Percentiles rank a stretch among this genome's conserved stretches.
These are phyloP conservation scores for Agastache rugosa DNA, from an alignment of 257 asterid genomes.

Conservation along the genomic window DNA sequence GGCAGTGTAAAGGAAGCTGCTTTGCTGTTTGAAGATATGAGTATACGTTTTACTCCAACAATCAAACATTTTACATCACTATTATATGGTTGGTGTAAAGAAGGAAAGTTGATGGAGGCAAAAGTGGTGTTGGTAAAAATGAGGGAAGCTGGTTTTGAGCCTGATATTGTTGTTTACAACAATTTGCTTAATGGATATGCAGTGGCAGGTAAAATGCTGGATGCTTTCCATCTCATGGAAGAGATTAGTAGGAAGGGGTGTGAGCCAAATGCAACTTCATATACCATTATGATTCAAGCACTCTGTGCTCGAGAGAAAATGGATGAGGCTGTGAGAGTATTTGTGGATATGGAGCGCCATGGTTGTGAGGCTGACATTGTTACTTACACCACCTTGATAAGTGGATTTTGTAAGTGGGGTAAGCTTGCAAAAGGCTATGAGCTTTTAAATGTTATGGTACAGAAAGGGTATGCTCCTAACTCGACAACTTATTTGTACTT, in stretches of 20 bases:
- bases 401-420: slow-evolving; percentile 92
- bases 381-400: slow-evolving; percentile 76
- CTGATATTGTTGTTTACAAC: slow-evolving; percentile 89
- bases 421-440: slow-evolving; percentile 66
- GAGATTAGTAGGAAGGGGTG: slow-evolving; percentile 79
- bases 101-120: slow-evolving; percentile 89
- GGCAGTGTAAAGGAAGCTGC: slow-evolving; percentile 94
- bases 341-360: slow-evolving; percentile 65
- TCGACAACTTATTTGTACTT: slow-evolving; percentile 75
- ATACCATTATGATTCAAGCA: slow-evolving; percentile 79
- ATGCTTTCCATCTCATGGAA: slow-evolving; percentile 76
- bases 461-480: slow-evolving; percentile 67
- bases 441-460: slow-evolving; percentile 73
- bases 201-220: slow-evolving; percentile 71
- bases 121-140: slow-evolving; percentile 77
- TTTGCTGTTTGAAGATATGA: slow-evolving; percentile 83
- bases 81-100: slow-evolving; percentile 90
- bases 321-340: slow-evolving; percentile 80
- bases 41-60: slow-evolving; percentile 65
- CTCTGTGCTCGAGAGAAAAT: slow-evolving; percentile 74
- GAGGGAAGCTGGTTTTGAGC: slow-evolving; percentile 93
- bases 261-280: slow-evolving; percentile 78
- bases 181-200: slow-evolving; percentile 84
- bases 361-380: slow-evolving; percentile 81
- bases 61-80: slow-evolving; percentile 86